Conservation (phyloP, 371 early-diverging fungal genomes). For the Saksenaea vasiformis region DNA sequence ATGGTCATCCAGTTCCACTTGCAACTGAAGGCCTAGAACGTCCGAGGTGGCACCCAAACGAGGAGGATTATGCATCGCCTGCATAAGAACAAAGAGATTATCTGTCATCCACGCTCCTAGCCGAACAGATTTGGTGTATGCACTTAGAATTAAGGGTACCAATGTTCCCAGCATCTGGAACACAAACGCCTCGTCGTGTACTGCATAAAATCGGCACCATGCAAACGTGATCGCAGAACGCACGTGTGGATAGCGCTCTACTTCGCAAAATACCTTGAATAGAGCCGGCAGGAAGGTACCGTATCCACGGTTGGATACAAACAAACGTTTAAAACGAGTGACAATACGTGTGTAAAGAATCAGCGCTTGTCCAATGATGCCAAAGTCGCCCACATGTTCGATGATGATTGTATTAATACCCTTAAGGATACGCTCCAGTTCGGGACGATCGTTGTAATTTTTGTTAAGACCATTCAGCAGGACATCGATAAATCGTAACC, state of each 20-base stretch:
- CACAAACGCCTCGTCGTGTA: slow-evolving; percentile 70
- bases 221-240: slow-evolving; percentile 59
- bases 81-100: slow-evolving; percentile 44
- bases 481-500: slow-evolving; percentile 61
- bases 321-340: slow-evolving; percentile 59
- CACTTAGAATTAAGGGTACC: slow-evolving; percentile 57
- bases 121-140: slow-evolving; percentile 30
- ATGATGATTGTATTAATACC: slow-evolving; percentile 61
- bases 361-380: slow-evolving; percentile 58
- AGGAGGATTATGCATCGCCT: slow-evolving; percentile 45
- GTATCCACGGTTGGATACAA: slow-evolving; percentile 63
- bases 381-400: slow-evolving; percentile 56
- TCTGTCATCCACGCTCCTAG: slow-evolving; percentile 50
- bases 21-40: slow-evolving; percentile 47
- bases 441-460: slow-evolving; percentile 57
- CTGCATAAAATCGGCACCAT: slow-evolving; percentile 62
- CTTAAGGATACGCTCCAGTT: slow-evolving; percentile 56
- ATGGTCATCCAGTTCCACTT: slow-evolving; percentile 52
- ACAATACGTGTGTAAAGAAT: slow-evolving; percentile 59
- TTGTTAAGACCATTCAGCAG: slow-evolving; percentile 57
- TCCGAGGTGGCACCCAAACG: slow-evolving; percentile 44
- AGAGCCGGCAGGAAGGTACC: slow-evolving; percentile 57
- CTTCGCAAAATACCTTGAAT: slow-evolving; percentile 66
- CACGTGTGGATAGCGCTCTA: slow-evolving; percentile 39
- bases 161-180: slow-evolving; percentile 69